Evolutionary conservation across 1,139 yeast genomes (phyloP).

Genomic region (Geotrichum carabidarum): DNA sequence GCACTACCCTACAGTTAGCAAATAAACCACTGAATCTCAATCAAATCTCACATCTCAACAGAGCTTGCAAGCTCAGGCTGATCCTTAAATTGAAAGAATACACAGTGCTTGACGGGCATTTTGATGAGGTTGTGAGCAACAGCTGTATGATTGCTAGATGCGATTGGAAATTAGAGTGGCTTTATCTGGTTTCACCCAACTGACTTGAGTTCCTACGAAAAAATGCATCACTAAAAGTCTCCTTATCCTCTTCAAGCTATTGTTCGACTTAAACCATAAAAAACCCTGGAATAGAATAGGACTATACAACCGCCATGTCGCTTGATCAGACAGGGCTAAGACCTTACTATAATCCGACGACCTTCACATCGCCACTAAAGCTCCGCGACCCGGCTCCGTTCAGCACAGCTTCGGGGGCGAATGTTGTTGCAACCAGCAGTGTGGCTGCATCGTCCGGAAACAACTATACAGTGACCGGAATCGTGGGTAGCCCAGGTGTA

Average conservation of each 20-base stretch:
- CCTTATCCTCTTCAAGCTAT: not conserved
- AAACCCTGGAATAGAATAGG: not conserved
- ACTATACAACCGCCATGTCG: not conserved
- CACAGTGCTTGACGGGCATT: slow-evolving; percentile 17
- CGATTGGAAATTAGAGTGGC: too few species aligned
- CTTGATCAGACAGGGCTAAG: slow-evolving; percentile 38
- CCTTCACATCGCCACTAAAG: slow-evolving; percentile 48
- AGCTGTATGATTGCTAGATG: not conserved
- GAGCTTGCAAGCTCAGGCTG: not conserved
- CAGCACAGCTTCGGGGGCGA: slow-evolving; percentile 12
- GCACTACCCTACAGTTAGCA: not conserved
- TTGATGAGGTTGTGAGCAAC: not conserved
- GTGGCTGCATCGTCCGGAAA: slow-evolving; percentile 31
- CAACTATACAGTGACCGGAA: slow-evolving; percentile 21
- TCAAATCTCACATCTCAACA: not conserved
- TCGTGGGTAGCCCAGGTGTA: slow-evolving; percentile 5
- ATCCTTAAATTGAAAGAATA: slow-evolving; percentile 8
- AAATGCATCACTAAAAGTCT: not conserved
- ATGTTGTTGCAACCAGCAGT: slow-evolving; percentile 11
- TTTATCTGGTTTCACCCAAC: too few species aligned
- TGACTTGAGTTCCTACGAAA: not conserved
- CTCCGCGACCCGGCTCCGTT: slow-evolving; percentile 19
- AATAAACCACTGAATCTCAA: not conserved
- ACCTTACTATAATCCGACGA: slow-evolving; percentile 69
- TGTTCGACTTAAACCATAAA: not conserved